Conservation (phyloP, 2,329 filamentous ascomycete species). For the Colletotrichum eleusines region DNA sequence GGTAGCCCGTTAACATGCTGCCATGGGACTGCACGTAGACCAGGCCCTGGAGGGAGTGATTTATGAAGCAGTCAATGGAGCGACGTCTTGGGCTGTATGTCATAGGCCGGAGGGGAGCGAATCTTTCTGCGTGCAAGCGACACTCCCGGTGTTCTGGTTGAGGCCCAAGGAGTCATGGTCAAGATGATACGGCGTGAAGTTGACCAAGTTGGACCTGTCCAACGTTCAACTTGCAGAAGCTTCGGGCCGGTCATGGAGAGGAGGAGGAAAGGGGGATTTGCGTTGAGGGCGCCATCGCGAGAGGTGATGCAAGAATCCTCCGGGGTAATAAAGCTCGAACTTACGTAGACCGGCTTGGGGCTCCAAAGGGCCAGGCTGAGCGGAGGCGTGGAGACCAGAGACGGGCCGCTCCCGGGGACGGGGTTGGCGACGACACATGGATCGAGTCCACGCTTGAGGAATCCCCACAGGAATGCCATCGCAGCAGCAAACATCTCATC, state of each 20-base stretch:
- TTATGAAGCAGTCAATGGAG: conserved; percentile 60
- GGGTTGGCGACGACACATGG: conserved; percentile 11
- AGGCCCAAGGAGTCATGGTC: conserved; percentile 58
- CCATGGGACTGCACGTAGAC: conserved; percentile 61
- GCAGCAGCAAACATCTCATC: conserved; percentile 6
- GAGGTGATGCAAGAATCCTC: background rate
- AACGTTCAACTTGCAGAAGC: conserved; percentile 40
- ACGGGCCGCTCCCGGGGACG: background rate
- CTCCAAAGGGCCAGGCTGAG: background rate
- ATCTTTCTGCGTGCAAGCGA: too few relatives aligned
- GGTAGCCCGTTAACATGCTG: conserved; percentile 62
- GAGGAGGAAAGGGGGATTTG: conserved; percentile 11
- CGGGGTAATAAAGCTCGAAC: background rate
- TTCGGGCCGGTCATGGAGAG: conserved; percentile 32
- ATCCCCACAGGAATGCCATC: background rate
- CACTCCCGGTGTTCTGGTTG: conserved; percentile 43
- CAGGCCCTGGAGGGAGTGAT: conserved; percentile 59
- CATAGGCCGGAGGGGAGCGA: background rate
- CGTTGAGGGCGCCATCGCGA: conserved; percentile 16
- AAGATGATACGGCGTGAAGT: conserved; percentile 63
- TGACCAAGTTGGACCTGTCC: conserved; percentile 52
- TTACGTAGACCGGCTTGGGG: background rate
- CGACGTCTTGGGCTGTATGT: conserved; percentile 50
- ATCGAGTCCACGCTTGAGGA: too few relatives aligned
- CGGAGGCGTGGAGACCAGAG: background rate